Conservation (phyloP, 164 flowering plant genomes). For the Santalum album region DNA sequence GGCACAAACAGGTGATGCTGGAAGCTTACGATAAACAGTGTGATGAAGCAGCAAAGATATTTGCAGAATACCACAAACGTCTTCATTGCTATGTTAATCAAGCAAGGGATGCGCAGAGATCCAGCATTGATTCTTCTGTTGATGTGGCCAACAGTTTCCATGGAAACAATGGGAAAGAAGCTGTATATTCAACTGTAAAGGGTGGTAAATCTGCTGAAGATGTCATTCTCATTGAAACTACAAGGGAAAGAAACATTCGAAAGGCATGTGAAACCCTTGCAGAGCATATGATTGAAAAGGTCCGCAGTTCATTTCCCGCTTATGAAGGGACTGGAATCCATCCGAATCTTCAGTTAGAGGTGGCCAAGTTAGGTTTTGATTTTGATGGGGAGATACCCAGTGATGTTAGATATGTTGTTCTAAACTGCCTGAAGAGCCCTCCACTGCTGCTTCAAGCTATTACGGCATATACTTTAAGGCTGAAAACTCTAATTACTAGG, state of each 20-base stretch:
- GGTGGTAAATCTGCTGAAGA: conserved; percentile 73
- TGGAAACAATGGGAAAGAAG: conserved; percentile 46
- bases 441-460: conserved; percentile 77
- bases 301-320: conserved; percentile 73
- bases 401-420: conserved; percentile 54
- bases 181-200: conserved; percentile 72
- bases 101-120: conserved; percentile 81
- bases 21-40: conserved; percentile 91
- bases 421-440: conserved; percentile 60
- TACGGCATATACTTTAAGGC: conserved; percentile 58
- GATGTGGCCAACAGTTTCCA: conserved; percentile 47
- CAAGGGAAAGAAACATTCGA: conserved; percentile 67
- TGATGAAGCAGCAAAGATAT: conserved; percentile 93
- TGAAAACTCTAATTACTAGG: conserved; percentile 58
- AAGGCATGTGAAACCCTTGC: conserved; percentile 87
- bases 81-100: conserved; percentile 66
- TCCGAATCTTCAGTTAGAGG: conserved; percentile 65
- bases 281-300: conserved; percentile 51
- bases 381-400: conserved; percentile 81
- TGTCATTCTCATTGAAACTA: conserved; percentile 77
- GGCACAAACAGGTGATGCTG: conserved; percentile 92
- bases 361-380: conserved; percentile 71
- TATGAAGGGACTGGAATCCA: conserved; percentile 85
- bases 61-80: conserved; percentile 87
- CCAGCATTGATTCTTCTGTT: conserved; percentile 29